Evolutionary conservation across 106 monocot species (phyloP).

Genomic region (Allium sativum): DNA sequence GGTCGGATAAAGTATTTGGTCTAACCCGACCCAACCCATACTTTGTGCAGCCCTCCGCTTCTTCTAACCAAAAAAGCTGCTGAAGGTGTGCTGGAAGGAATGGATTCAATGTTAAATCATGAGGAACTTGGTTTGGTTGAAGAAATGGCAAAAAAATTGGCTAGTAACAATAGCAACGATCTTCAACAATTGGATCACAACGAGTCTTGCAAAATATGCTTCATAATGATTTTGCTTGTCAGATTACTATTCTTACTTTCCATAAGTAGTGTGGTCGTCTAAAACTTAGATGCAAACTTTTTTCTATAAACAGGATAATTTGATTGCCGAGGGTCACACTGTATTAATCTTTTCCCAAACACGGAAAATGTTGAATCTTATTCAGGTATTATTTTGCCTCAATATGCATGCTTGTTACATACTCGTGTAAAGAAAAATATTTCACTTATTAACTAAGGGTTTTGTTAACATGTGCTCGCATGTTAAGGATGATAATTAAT

Average conservation of each 20-base stretch:
- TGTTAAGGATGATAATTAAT: too few relatives aligned
- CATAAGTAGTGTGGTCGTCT: not conserved
- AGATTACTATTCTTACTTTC: constrained; percentile 12
- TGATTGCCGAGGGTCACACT: constrained; percentile 58
- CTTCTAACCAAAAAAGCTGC: constrained; percentile 84
- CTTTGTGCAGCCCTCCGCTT: constrained; percentile 91
- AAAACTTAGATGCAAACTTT: not conserved
- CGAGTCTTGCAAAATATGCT: constrained; percentile 82
- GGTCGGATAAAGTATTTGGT: too few relatives aligned
- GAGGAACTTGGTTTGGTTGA: constrained; percentile 77
- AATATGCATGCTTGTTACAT: constrained; percentile 3
- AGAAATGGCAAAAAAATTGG: constrained; percentile 60
- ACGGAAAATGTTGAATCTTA: constrained; percentile 93
- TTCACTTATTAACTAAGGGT: too few relatives aligned
- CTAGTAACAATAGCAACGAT: constrained; percentile 32
- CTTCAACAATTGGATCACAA: constrained; percentile 34
- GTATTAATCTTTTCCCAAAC: constrained; percentile 97
- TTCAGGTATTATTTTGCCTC: constrained; percentile 46
- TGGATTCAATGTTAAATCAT: constrained; percentile 68
- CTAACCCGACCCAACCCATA: too few relatives aligned
- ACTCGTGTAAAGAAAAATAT: too few relatives aligned
- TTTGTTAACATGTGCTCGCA: too few relatives aligned
- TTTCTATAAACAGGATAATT: constrained; percentile 53
- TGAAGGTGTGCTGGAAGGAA: constrained; percentile 92
- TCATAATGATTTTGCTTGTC: constrained; percentile 77